Conservation (phyloP, 1,284 basidiomycete species). For the Cryptococcus wingfieldii region DNA sequence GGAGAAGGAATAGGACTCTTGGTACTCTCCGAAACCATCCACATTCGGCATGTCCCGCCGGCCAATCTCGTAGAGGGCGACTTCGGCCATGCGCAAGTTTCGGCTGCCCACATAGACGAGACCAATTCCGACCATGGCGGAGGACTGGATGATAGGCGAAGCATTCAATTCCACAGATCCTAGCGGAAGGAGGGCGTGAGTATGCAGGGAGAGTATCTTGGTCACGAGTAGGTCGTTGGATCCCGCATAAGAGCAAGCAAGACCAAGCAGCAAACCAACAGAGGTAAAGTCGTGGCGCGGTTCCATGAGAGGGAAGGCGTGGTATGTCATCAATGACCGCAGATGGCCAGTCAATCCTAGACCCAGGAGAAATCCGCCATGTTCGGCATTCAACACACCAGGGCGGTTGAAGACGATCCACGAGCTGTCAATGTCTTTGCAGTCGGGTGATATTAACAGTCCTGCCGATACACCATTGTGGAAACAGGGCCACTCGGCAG, state of each 20-base stretch:
- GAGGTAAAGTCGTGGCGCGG: slow-evolving; percentile 93
- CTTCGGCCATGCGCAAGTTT: slow-evolving; percentile 86
- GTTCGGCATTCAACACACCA: slow-evolving; percentile 75
- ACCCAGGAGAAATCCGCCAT: slow-evolving; percentile 91
- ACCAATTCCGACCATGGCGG: slow-evolving; percentile 83
- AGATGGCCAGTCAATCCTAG: slow-evolving; percentile 89
- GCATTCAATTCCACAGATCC: slow-evolving; percentile 85
- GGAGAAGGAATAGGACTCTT: slow-evolving; percentile 87
- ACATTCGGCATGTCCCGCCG: slow-evolving; percentile 69
- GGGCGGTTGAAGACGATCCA: slow-evolving; percentile 94
- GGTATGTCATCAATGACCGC: slow-evolving; percentile 77
- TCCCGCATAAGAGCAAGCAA: slow-evolving; percentile 87
- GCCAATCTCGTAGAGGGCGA: slow-evolving; percentile 78
- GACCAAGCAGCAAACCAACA: slow-evolving; percentile 84
- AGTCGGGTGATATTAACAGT: slow-evolving; percentile 71
- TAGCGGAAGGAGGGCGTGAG: slow-evolving; percentile 82
- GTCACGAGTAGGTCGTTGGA: slow-evolving; percentile 81
- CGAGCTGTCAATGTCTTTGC: slow-evolving; percentile 74
- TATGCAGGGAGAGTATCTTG: slow-evolving; percentile 86
- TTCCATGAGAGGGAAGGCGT: slow-evolving; percentile 79
- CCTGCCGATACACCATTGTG: slow-evolving; percentile 95
- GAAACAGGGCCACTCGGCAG: slow-evolving; percentile 87
- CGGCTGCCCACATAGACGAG: slow-evolving; percentile 83
- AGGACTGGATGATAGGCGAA: slow-evolving; percentile 81
- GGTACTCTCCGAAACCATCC: slow-evolving; percentile 74